phyloP scores from a whole-genome alignment of 345 rosid genomes.

The Arabis hirsuta region DNA sequence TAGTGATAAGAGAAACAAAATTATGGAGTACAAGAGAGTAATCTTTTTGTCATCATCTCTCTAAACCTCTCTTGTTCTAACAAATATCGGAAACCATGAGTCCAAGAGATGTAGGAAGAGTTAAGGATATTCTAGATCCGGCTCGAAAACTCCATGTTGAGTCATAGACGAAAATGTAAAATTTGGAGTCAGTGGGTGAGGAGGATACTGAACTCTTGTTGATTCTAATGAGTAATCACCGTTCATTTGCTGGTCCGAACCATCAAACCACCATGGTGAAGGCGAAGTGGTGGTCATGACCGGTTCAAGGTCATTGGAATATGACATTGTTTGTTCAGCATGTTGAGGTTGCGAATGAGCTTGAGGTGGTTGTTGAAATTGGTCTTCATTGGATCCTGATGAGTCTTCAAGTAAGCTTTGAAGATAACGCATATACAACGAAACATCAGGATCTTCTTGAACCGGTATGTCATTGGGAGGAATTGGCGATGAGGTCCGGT shows the following conservation, averaged over 20 bases:
- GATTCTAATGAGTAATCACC: slow-evolving; percentile 60
- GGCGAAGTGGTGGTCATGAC: slow-evolving; percentile 43
- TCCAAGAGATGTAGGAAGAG: not conserved
- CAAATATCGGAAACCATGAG: not conserved
- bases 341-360: slow-evolving; percentile 32
- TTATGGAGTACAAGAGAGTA: not conserved
- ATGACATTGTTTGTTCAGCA: slow-evolving; percentile 41
- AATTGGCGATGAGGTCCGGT: slow-evolving; percentile 41
- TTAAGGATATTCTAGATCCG: slow-evolving; percentile 44
- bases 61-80: slow-evolving; percentile 3
- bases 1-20: slow-evolving; percentile 1
- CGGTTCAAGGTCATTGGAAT: slow-evolving; percentile 52
- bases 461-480: slow-evolving; percentile 38
- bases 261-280: slow-evolving; percentile 50
- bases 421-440: slow-evolving; percentile 69
- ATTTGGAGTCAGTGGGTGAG: slow-evolving; percentile 63
- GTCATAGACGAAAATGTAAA: slow-evolving; percentile 64
- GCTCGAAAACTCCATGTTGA: slow-evolving; percentile 62
- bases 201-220: slow-evolving; percentile 64
- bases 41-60: too few relatives aligned
- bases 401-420: slow-evolving; percentile 54
- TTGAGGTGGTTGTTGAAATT: slow-evolving; percentile 39
- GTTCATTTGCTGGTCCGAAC: slow-evolving; percentile 48
- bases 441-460: slow-evolving; percentile 62
- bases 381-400: slow-evolving; percentile 56